These are phyloP conservation scores for Fremontodendron californicum DNA, from an alignment of 345 rosid genomes.

Conservation along the genomic window DNA sequence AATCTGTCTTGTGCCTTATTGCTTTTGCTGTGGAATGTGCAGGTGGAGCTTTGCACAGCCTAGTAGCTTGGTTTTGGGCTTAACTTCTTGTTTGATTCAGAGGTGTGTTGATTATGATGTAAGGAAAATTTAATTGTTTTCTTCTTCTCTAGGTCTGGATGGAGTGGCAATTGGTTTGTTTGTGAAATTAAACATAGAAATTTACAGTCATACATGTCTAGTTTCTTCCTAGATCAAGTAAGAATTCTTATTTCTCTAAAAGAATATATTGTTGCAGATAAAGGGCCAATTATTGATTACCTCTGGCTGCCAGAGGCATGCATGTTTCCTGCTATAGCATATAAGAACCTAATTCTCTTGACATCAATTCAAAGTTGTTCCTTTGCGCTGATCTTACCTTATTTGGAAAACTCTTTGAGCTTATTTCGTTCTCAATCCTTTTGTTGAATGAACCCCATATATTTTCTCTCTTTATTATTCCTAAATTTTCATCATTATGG, in stretches of 20 bases:
- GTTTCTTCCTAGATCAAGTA: constrained; percentile 20
- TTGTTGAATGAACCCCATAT: not conserved
- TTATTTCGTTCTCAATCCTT: not conserved
- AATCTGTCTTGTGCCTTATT: constrained; percentile 16
- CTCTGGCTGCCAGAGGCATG: constrained; percentile 12
- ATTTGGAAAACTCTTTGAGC: not conserved
- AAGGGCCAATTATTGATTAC: constrained; percentile 4
- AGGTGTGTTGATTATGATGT: constrained; percentile 53
- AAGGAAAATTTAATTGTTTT: constrained; percentile 37
- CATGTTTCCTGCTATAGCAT: not conserved
- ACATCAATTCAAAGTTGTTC: not conserved
- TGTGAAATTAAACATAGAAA: constrained; percentile 18
- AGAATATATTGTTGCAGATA: not conserved
- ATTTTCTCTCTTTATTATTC: not conserved
- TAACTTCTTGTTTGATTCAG: constrained; percentile 43
- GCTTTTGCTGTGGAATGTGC: constrained; percentile 43
- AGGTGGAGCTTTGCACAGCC: constrained; percentile 56
- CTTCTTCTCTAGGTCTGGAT: constrained; percentile 41
- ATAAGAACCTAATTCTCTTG: not conserved
- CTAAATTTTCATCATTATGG: not conserved
- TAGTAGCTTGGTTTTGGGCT: constrained; percentile 26
- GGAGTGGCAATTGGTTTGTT: constrained; percentile 32
- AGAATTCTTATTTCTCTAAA: constrained; percentile 14
- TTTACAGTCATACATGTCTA: constrained; percentile 24
- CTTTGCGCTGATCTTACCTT: not conserved